These are phyloP conservation scores for Spiromastix sp. DNA, from an alignment of 2,329 filamentous ascomycete species.

Conservation along the genomic window DNA sequence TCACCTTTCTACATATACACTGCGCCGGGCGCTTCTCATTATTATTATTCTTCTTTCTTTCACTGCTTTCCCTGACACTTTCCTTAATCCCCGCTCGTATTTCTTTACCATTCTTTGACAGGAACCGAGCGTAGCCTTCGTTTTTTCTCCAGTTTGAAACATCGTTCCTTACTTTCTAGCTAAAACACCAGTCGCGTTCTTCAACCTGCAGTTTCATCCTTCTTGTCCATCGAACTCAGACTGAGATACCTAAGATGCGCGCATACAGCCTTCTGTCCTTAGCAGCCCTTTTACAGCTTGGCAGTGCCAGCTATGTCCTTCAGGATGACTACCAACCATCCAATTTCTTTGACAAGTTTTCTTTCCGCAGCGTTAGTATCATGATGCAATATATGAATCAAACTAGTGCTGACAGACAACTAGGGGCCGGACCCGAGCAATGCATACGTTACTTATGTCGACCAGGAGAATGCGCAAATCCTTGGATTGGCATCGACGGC, in stretches of 20 bases:
- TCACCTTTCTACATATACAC: slow-evolving; percentile 11
- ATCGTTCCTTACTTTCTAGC: no score
- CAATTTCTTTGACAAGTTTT: slow-evolving; percentile 42
- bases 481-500: slow-evolving; percentile 48
- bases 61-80: slow-evolving; percentile 3
- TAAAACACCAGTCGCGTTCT: no score
- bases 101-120: neutral
- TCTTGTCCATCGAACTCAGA: neutral
- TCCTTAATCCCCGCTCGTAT: neutral
- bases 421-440: slow-evolving; percentile 55
- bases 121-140: slow-evolving; percentile 15
- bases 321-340: slow-evolving; percentile 12
- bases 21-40: slow-evolving; percentile 4
- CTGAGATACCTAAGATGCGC: slow-evolving; percentile 7
- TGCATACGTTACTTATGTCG: slow-evolving; percentile 63
- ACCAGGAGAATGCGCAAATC: slow-evolving; percentile 47
- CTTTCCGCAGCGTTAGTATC: slow-evolving; percentile 38
- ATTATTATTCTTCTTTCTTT: slow-evolving; percentile 3
- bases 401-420: neutral
- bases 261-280: slow-evolving; percentile 31
- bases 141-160: no score
- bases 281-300: slow-evolving; percentile 37
- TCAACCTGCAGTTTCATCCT: neutral
- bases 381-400: neutral
- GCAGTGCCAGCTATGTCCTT: slow-evolving; percentile 9